phyloP scores from a whole-genome alignment of 1,284 basidiomycete species.

The Hypsizygus ulmarius region DNA sequence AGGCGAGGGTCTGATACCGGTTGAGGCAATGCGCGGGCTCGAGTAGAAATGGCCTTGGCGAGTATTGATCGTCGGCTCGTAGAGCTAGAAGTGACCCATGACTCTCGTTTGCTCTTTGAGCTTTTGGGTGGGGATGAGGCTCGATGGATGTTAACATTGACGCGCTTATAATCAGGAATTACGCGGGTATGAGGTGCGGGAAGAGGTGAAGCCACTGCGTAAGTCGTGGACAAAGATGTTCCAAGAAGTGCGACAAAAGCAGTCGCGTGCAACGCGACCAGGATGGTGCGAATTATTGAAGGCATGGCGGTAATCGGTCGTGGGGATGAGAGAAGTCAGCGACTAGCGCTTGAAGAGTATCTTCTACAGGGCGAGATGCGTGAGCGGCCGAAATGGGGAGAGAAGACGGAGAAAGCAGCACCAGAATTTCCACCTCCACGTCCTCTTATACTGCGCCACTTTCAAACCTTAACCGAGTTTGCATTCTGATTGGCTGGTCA shows the following conservation, averaged over 20 bases:
- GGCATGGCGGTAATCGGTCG: conserved; percentile 29
- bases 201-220: conserved; percentile 23
- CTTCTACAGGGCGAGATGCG: conserved; percentile 12
- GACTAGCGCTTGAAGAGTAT: conserved; percentile 27
- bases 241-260: conserved; percentile 36
- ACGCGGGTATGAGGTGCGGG: conserved; percentile 18
- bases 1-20: conserved; percentile 9
- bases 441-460: conserved; percentile 15
- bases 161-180: not conserved
- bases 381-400: conserved; percentile 15
- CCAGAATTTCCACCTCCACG: not conserved
- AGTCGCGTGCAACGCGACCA: conserved; percentile 38
- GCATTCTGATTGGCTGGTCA: conserved; percentile 19
- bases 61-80: conserved; percentile 1
- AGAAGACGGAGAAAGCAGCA: conserved; percentile 12
- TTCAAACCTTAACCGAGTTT: conserved; percentile 21
- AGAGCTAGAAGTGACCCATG: not conserved
- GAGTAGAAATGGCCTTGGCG: not conserved
- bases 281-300: conserved; percentile 34
- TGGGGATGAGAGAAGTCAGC: conserved; percentile 16
- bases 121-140: no score
- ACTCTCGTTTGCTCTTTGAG: not conserved
- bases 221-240: conserved; percentile 23
- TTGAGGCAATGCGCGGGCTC: conserved; percentile 5
- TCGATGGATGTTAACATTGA: no score